These are phyloP conservation scores for Pseudomonodictys pantanalensis DNA, from an alignment of 495 filamentous ascomycete species.

Conservation along the genomic window DNA sequence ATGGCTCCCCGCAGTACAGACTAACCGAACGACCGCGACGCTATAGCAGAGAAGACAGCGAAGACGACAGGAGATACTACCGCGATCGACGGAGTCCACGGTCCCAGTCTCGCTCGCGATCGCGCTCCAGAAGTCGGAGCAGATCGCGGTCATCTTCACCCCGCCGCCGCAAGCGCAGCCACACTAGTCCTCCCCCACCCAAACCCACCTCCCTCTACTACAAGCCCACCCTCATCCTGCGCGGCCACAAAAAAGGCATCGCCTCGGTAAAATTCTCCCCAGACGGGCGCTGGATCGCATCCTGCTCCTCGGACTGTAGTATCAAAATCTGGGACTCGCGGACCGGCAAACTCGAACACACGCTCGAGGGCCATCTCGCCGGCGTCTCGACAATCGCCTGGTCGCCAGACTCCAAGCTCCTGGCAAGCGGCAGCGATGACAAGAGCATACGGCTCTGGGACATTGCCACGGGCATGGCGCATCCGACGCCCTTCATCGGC, in stretches of 20 bases:
- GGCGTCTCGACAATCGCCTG: slow-evolving; percentile 88
- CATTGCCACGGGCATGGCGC: slow-evolving; percentile 66
- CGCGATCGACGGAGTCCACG: slow-evolving; percentile 14
- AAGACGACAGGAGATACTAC: slow-evolving; percentile 24
- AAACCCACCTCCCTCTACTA: slow-evolving; percentile 57
- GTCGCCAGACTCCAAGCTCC: slow-evolving; percentile 78
- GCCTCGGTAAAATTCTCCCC: slow-evolving; percentile 89
- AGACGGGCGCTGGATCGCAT: slow-evolving; percentile 79
- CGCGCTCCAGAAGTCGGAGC: slow-evolving; percentile 12
- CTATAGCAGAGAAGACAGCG: slow-evolving; percentile 30
- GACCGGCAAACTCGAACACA: slow-evolving; percentile 76
- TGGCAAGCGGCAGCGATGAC: slow-evolving; percentile 93
- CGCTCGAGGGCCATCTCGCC: slow-evolving; percentile 88
- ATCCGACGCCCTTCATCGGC: slow-evolving; percentile 65
- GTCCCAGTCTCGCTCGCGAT: slow-evolving; percentile 10
- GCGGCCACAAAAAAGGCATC: slow-evolving; percentile 73
- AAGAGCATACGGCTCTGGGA: slow-evolving; percentile 95
- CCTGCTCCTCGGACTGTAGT: slow-evolving; percentile 73
- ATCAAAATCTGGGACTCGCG: slow-evolving; percentile 85
- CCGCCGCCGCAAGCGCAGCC: neutral
- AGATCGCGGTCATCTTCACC: slow-evolving; percentile 1
- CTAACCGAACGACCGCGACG: slow-evolving; percentile 27
- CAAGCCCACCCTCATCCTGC: slow-evolving; percentile 60
- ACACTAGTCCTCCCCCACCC: slow-evolving; percentile 12
- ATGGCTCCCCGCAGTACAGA: slow-evolving; percentile 23